These are phyloP conservation scores for Boletus rubescentipes DNA, from an alignment of 768 basidiomycete genomes.

Conservation along the genomic window DNA sequence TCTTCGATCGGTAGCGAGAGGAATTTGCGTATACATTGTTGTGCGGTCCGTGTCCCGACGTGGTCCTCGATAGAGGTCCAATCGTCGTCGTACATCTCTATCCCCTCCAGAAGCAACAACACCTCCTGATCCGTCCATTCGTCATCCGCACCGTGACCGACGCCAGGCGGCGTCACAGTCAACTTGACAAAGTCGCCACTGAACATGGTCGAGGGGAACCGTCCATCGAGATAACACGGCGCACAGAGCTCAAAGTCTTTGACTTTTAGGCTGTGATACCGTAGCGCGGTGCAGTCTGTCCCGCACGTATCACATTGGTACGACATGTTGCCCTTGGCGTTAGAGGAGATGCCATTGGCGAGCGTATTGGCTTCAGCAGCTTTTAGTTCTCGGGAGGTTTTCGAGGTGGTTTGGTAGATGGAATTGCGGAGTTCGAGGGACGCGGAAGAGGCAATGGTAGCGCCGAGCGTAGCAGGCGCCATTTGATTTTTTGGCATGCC, in stretches of 20 bases:
- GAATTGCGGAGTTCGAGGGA: constrained; percentile 84
- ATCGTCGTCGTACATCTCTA: constrained; percentile 98
- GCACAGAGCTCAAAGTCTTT: constrained; percentile 90
- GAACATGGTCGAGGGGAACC: constrained; percentile 96
- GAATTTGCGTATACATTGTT: constrained; percentile 96
- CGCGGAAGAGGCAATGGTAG: constrained; percentile 44
- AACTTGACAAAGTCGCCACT: constrained; percentile 96
- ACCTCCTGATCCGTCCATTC: constrained; percentile 94
- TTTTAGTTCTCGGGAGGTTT: constrained; percentile 71
- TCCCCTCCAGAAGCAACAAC: constrained; percentile 85
- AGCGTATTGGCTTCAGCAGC: constrained; percentile 67
- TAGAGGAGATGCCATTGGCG: constrained; percentile 47
- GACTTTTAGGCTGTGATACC: constrained; percentile 92
- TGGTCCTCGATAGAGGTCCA: constrained; percentile 93
- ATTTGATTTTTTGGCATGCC: constrained; percentile 43
- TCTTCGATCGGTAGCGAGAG: constrained; percentile 96
- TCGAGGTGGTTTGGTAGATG: constrained; percentile 87
- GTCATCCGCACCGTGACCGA: constrained; percentile 45
- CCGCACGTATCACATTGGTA: constrained; percentile 94
- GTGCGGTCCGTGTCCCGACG: constrained; percentile 86
- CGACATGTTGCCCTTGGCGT: constrained; percentile 48
- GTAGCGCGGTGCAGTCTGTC: constrained; percentile 82
- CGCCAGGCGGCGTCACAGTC: constrained; percentile 39
- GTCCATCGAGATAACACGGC: constrained; percentile 92
- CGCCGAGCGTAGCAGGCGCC: constrained; percentile 15